These are phyloP conservation scores for Beauveria bassiana DNA, from an alignment of 2,329 filamentous ascomycete species.

Conservation along the genomic window DNA sequence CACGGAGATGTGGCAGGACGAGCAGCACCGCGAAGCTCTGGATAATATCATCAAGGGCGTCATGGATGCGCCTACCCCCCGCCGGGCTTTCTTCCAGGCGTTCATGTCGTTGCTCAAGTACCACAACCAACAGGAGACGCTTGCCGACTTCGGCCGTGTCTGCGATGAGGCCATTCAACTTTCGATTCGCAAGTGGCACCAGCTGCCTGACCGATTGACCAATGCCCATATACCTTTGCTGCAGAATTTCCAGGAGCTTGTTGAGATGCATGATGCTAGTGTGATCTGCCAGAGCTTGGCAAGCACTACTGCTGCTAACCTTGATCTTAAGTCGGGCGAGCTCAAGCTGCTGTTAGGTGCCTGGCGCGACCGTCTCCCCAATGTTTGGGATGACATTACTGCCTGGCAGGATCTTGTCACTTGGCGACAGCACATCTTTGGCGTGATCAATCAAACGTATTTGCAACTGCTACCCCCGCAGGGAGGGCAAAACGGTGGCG, in stretches of 20 bases:
- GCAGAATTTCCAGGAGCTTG: constrained; percentile 95
- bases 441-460: constrained; percentile 92
- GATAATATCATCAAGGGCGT: constrained; percentile 94
- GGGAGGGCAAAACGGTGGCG: constrained; percentile 67
- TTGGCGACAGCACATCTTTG: constrained; percentile 98
- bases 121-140: constrained; percentile 76
- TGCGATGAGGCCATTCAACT: constrained; percentile 97
- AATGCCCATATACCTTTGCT: constrained; percentile 91
- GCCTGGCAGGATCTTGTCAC: constrained; percentile 99
- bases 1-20: constrained; percentile 87
- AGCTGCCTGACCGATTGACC: constrained; percentile 86
- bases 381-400: constrained; percentile 99
- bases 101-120: constrained; percentile 96
- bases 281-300: constrained; percentile 90
- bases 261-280: constrained; percentile 95
- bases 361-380: constrained; percentile 91
- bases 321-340: constrained; percentile 92
- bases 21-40: constrained; percentile 78
- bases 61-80: constrained; percentile 91
- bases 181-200: constrained; percentile 97
- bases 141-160: constrained; percentile 75
- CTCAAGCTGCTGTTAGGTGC: constrained; percentile 88
- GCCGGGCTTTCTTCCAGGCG: constrained; percentile 93
- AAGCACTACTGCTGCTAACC: constrained; percentile 72
- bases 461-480: constrained; percentile 74